These are phyloP conservation scores for Macaranga tanarius DNA, from an alignment of 441 rosid genomes.

Conservation along the genomic window DNA sequence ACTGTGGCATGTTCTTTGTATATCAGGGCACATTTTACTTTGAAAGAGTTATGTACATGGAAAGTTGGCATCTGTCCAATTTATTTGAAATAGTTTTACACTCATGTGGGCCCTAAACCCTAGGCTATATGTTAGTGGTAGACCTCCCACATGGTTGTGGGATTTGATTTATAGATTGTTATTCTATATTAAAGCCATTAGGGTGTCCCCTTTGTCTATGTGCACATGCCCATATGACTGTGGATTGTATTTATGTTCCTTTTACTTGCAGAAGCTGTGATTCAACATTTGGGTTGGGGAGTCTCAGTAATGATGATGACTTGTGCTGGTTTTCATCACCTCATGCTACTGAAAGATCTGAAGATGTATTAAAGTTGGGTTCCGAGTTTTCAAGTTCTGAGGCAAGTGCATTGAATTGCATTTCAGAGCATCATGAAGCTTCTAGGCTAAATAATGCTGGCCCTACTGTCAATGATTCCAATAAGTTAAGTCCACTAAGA, in stretches of 20 bases:
- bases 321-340: conserved; percentile 72
- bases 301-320: conserved; percentile 62
- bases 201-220: not conserved
- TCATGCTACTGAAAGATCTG: conserved; percentile 51
- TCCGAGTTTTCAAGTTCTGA: conserved; percentile 34
- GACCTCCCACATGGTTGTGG: not conserved
- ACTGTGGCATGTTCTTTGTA: not conserved
- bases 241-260: not conserved
- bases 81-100: not conserved
- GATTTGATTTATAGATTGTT: too few species aligned
- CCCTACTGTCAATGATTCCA: conserved; percentile 37
- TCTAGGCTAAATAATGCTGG: conserved; percentile 36
- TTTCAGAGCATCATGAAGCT: conserved; percentile 40
- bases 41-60: not conserved
- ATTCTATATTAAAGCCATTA: not conserved
- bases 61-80: not conserved
- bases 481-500: conserved; percentile 30
- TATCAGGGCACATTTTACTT: not conserved
- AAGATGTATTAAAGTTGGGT: conserved; percentile 45
- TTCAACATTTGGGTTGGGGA: conserved; percentile 69
- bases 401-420: conserved; percentile 30
- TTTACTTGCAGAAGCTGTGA: conserved; percentile 67
- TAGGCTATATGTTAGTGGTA: not conserved
- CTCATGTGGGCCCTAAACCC: not conserved
- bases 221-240: not conserved